Conservation (phyloP, 345 rosid species). For the Corymbia maculata region DNA sequence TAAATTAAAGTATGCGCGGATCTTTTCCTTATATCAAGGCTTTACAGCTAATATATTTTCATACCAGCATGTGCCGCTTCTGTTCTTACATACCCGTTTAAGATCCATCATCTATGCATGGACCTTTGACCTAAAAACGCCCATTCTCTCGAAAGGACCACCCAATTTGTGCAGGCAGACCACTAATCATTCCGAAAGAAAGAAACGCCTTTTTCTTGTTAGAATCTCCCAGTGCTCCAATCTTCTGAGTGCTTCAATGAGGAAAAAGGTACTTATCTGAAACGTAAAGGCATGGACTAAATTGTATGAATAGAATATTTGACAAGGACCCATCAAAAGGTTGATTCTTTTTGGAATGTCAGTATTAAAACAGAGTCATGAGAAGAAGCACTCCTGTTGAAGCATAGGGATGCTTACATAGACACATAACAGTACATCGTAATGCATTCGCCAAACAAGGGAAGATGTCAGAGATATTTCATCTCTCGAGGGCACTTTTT, state of each 20-base stretch:
- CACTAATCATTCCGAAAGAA: background rate
- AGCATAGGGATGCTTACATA: background rate
- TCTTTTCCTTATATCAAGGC: constrained; percentile 3
- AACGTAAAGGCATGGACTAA: background rate
- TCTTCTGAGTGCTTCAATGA: background rate
- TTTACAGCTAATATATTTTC: constrained; percentile 5
- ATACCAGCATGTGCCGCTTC: background rate
- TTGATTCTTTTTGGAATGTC: background rate
- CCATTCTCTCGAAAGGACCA: background rate
- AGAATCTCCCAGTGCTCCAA: background rate
- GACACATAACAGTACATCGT: background rate
- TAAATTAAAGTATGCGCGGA: background rate
- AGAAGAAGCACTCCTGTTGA: background rate
- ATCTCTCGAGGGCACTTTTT: background rate
- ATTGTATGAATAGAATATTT: background rate
- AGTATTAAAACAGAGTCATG: background rate
- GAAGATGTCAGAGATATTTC: background rate
- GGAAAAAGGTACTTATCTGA: background rate
- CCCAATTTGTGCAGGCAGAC: background rate
- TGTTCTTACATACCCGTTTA: background rate
- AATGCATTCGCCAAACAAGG: background rate
- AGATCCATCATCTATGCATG: background rate
- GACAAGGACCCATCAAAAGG: background rate
- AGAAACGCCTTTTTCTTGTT: background rate
- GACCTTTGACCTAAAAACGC: background rate